Evolutionary conservation across 2,329 filamentous ascomycete genomes (phyloP), one percentile per base, ranked within the genome.

Genomic region (Pezizomycotina sp.): DNA sequence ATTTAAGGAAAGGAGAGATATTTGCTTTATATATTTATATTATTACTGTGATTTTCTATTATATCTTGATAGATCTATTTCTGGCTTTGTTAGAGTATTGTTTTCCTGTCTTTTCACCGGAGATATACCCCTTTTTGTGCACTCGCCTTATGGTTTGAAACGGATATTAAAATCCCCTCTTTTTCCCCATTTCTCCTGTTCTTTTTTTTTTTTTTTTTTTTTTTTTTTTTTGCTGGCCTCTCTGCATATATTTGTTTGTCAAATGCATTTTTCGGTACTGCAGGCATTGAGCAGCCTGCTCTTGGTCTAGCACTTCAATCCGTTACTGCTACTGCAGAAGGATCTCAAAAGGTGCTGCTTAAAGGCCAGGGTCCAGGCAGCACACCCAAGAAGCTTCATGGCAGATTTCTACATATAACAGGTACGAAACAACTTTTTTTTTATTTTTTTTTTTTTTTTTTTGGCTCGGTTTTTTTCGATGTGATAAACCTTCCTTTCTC

Each of bases 401-500:
- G 82, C 47, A 71, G 70, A 55, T 92, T 92, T 61, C 65, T 92
- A 53, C 82, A 92, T 58, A 79, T 92, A 50, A 89, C 82, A 59
- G 83, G 81, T 86, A 62, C 45, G 65, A 55, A 45, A 25, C 20
- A 34, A 43, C 37, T 39, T 41, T n/a, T 16, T 20, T 29, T 33
- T 15, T 13, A 21, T 23, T 14, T 4, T 27, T 38, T 34, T 38
- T 19, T 27, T 40, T 33, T 34, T 25, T 45, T 35, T 46, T 16
- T 13, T 31, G n/a, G n/a, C n/a, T n/a, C n/a, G n/a, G n/a, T 31
- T 31, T 45, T 41, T 38, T 36, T 38, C 34, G 44, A 32, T 32
- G 39, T 33, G 40, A 34, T 47, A 36, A 38, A 20, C 45, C 36
- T 31, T 48, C 43, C 34, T 40, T 19, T 12, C 18, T 24, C 33